Evolutionary conservation across 768 basidiomycete species (phyloP), one percentile per base, ranked within the genome.

Genomic region (Termitomyces sp.): DNA sequence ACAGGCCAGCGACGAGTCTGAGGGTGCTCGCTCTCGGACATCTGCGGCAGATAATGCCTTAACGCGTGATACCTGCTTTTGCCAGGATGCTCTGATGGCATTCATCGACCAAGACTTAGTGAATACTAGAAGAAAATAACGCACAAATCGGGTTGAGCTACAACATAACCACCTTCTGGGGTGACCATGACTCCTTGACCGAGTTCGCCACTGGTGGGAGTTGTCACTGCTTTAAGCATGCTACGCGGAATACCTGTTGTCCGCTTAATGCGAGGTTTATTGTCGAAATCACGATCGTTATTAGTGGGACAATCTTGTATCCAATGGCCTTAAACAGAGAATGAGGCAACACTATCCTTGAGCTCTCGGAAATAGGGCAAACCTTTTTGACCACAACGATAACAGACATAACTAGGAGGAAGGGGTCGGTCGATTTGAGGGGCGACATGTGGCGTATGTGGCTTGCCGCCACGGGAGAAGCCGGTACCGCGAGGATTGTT

Each of bases 231-330:
- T 72, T 97, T 97, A 56, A 99, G 77, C 85, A 99, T 98, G 70
- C 93, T 95, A 64, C 95, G 84, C 4, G 97, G 97, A 61, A 99
- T 99, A 73, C 97, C 97, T 11, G 97, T 99, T 4, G 97, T 98
- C 53, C 97, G 83, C 70, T 98, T 98, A 71, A 99, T 95, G 30
- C 95, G 89, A 49, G 96, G 96, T 58, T 90, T 80, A 67, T 98
- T 89, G 72, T 96, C 93, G 63, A 88, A 97, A 51, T 95, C 93
- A 53, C 93, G 89, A 69, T 99, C 93, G 66, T 89, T 95, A 70
- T 98, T 98, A 6, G 95, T 97, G 1, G 97, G 97, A 70, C 97
- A 99, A 62, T 97, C 93, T 70, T 99, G 95, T 63, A 99, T 99
- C 97, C 97, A 99, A 69, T 99, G 97, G 42, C 97, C 96, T 98